These are phyloP conservation scores for Botrytis squamosa DNA, from an alignment of 2,329 filamentous ascomycete species.

Conservation along the genomic window DNA sequence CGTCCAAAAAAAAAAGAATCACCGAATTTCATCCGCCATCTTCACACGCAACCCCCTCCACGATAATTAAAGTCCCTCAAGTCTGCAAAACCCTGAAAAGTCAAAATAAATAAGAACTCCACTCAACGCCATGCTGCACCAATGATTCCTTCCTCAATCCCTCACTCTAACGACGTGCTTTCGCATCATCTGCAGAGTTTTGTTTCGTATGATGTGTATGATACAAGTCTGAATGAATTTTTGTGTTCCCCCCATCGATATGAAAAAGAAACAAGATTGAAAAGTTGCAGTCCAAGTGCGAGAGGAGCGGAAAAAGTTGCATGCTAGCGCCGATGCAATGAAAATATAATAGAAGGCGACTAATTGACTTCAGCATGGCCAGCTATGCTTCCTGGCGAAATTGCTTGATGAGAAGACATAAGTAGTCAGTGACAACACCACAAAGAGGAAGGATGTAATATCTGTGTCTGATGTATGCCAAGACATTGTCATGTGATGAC, in stretches of 20 bases:
- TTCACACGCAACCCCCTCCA: not conserved
- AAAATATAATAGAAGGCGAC: not conserved
- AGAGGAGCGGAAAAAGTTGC: not conserved
- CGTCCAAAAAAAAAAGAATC: not conserved
- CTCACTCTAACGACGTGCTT: not conserved
- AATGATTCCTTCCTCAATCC: not conserved
- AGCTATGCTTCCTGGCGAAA: not conserved
- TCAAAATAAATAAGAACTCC: not conserved
- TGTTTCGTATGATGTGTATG: conserved; percentile 13
- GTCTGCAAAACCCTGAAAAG: not conserved
- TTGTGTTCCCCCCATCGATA: not conserved
- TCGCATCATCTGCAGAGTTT: not conserved
- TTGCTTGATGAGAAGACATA: not conserved
- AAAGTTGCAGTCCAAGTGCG: not conserved
- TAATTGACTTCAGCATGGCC: not conserved
- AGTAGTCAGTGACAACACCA: not conserved
- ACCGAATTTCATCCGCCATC: too few species aligned
- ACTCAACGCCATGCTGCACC: conserved; percentile 5
- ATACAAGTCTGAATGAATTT: conserved; percentile 3
- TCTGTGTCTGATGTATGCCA: not conserved
- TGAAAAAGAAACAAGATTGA: not conserved
- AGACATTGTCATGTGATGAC: not conserved
- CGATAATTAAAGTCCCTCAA: not conserved
- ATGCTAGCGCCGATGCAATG: not conserved
- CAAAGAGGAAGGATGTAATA: not conserved